Conservation (phyloP, 2,329 filamentous ascomycete species). For the Cordyceps militaris region DNA sequence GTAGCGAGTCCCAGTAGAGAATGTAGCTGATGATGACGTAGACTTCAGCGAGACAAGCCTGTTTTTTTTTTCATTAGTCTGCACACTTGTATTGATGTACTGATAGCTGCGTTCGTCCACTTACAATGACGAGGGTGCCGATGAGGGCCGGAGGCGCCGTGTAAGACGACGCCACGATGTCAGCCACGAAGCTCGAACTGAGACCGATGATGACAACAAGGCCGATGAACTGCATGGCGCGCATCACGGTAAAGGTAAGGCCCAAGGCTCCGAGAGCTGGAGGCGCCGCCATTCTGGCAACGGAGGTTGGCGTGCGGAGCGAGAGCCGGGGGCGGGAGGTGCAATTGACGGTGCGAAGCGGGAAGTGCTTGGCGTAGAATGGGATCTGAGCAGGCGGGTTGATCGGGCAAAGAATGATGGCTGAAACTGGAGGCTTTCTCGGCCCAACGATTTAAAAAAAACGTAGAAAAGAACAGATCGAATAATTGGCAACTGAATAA, state of each 20-base stretch:
- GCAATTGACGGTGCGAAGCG: conserved; percentile 33
- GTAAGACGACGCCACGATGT: conserved; percentile 61
- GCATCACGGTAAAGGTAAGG: conserved; percentile 68
- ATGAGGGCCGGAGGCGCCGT: conserved; percentile 66
- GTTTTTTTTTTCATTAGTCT: neutral
- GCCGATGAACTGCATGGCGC: conserved; percentile 61
- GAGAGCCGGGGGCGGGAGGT: conserved; percentile 35
- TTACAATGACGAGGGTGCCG: conserved; percentile 71
- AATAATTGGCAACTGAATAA: conserved; percentile 3
- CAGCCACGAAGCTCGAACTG: conserved; percentile 71
- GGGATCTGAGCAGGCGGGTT: conserved; percentile 27
- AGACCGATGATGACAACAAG: conserved; percentile 76
- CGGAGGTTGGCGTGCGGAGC: conserved; percentile 30
- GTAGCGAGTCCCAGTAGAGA: conserved; percentile 69
- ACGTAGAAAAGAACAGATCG: neutral
- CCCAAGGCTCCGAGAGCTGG: conserved; percentile 64
- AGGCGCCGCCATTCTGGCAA: conserved; percentile 36
- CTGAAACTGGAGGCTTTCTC: conserved; percentile 8
- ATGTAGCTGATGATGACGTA: conserved; percentile 77
- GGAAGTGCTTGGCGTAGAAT: conserved; percentile 35
- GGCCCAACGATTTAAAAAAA: neutral
- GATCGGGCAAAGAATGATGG: conserved; percentile 29
- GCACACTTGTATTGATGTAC: neutral
- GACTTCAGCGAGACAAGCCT: conserved; percentile 72
- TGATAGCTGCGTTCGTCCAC: conserved; percentile 27